phyloP scores from a whole-genome alignment of 345 rosid species.

The Euphorbia peplus region DNA sequence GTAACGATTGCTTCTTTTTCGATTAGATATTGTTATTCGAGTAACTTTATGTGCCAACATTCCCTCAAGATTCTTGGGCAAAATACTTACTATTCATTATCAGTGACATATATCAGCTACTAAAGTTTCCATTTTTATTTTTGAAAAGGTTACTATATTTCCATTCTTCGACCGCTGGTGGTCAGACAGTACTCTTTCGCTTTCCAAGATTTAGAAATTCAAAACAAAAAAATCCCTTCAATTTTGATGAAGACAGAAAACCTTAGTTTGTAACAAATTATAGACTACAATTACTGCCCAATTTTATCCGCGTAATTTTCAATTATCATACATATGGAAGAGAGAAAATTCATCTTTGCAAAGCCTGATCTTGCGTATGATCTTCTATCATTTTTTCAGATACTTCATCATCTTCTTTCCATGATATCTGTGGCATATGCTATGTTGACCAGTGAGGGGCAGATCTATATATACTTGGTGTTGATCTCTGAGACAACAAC shows the following conservation, averaged over 20 bases:
- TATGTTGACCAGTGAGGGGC: constrained; percentile 74
- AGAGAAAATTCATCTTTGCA: background rate
- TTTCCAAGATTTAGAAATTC: background rate
- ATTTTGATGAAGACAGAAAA: background rate
- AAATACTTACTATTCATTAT: background rate
- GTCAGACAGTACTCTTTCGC: background rate
- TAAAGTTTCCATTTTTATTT: background rate
- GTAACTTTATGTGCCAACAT: background rate
- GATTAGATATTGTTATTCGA: background rate
- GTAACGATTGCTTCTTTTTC: background rate
- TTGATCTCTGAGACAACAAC: constrained; percentile 84
- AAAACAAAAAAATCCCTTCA: background rate
- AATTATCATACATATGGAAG: background rate
- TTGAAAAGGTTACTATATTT: background rate
- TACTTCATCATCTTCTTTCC: constrained; percentile 74
- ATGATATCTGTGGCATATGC: constrained; percentile 63
- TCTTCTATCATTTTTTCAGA: constrained; percentile 35
- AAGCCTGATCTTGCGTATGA: background rate
- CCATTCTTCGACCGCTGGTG: background rate
- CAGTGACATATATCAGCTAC: background rate
- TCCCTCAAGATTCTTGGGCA: background rate
- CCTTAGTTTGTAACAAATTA: background rate
- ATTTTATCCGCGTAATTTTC: background rate
- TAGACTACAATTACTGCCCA: background rate
- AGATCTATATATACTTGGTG: constrained; percentile 76